Evolutionary conservation across 2,329 filamentous ascomycete species (phyloP).

Genomic region (Botrytis squamosa): DNA sequence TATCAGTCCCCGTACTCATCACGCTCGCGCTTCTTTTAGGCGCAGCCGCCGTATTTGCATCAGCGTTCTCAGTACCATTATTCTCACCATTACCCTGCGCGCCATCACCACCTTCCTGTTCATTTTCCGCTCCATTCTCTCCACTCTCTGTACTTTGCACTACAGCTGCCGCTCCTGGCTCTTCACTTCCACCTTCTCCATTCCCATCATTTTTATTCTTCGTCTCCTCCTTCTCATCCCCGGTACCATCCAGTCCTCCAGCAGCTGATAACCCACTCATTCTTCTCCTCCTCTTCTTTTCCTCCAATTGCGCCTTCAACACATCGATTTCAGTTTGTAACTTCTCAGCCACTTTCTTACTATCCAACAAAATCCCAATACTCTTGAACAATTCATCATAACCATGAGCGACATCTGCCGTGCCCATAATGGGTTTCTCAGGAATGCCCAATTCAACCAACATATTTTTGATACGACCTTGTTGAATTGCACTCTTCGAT

Average conservation of each 20-base stretch:
- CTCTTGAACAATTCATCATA: conserved; percentile 70
- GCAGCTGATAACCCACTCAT: conserved; percentile 28
- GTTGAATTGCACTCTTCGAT: conserved; percentile 74
- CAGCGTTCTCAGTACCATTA: neutral
- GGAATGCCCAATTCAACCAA: conserved; percentile 72
- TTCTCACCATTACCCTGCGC: conserved; percentile 44
- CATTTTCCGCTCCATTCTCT: conserved; percentile 23
- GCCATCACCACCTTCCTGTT: conserved; percentile 32
- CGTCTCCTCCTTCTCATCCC: conserved; percentile 51
- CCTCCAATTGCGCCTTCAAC: conserved; percentile 54
- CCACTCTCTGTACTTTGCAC: conserved; percentile 43
- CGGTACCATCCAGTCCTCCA: conserved; percentile 21
- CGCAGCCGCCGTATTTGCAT: neutral
- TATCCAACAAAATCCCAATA: conserved; percentile 68
- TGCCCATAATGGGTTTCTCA: conserved; percentile 67
- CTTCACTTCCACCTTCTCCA: conserved; percentile 40
- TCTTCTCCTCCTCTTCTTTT: conserved; percentile 47
- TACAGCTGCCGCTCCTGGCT: neutral
- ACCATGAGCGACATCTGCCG: conserved; percentile 65
- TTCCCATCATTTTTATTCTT: conserved; percentile 43
- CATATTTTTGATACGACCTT: conserved; percentile 69
- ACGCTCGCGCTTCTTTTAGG: conserved; percentile 85
- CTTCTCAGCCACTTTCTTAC: conserved; percentile 73
- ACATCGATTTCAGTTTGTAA: conserved; percentile 68
- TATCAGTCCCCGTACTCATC: conserved; percentile 67